Evolutionary conservation across 2,329 filamentous ascomycete species (phyloP), one percentile per base, ranked within the genome.

Genomic region (Pseudogymnoascus sp.): DNA sequence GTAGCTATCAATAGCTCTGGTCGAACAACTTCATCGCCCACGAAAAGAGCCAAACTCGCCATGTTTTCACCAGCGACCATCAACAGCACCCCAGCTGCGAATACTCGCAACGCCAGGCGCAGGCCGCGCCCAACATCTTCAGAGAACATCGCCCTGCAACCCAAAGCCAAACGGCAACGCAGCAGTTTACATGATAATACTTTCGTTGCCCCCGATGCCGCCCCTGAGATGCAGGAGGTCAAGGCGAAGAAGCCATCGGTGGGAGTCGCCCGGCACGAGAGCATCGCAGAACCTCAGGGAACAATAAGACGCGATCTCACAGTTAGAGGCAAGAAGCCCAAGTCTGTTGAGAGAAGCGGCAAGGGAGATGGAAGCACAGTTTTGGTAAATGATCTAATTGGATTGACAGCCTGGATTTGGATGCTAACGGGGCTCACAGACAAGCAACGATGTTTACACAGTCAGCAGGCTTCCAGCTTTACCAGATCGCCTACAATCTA

Each of bases 401-500:
- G 15, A 61, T 65, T 50, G 59, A 9, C n/a, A 44, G 42, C 42
- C 7, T 15, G 38, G 40, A 31, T 21, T 38, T 63, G 44, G 21
- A 65, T 64, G 60, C 65, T n/a, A 13, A 67, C 62, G 65, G 61
- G 37, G n/a, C 62, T 61, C 67, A 10, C 65, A 96, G 89, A 91
- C 90, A 40, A 91, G 87, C 72, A 96, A 90, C 71, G 87, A 88
- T 72, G 90, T 90, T 67, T 97, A 95, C 74, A 88, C 84, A 46
- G 90, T 96, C 66, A 90, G 89, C 75, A 92, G 93, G 75, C 82
- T 97, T 33, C 90, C 90, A 64, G 87, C 89, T 63, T 82, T 96
- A 23, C 93, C 93, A 59, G 88, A 93, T 70, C 85, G 87, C 71
- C 83, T 96, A 66, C 86, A 87, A 67, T 78, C 83, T 68, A 83